Base-by-base conservation (phyloP, 2,329 filamentous ascomycete species). In the Pseudogymnoascus sp. region DNA sequence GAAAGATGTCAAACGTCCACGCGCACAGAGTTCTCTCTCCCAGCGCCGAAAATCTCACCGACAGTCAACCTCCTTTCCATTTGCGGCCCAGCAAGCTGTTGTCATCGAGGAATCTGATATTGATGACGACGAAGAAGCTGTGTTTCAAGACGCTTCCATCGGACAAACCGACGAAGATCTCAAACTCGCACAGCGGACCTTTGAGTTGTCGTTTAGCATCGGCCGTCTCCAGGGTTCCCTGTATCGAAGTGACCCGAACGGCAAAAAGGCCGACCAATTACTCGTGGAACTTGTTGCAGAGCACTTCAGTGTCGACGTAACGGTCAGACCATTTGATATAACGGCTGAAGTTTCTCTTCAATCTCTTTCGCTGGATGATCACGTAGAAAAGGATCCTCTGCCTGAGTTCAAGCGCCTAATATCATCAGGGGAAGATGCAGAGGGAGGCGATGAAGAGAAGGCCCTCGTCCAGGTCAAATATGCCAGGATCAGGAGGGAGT, bases 401-500 rank as follows among this genome's bases (percentile, higher is more conserved):
- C 88, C 89, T 6, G 93, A 97, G 70, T 99, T 99, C 80, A 96
- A 94, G 75, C 93, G 93, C 25, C 95, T 99, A 60, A 85, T 99
- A n/a, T 96, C 92, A 0, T 97, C 94, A 0, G 84, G 84, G 0
- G 85, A 88, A 58, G 75, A 77, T 5, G 84, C 87, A 45, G 93
- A 96, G 70, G 86, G 88, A 25, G 83, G 87, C 52, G 84, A 89
- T 63, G 86, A 90, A 64, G 84, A 90, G 64, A 91, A 86, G 65
- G 85, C 95, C 68, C 82, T 99, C 11, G 90, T 99, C 67, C 86
- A 88, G 60, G 83, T 99, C 69, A 96, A 93, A 70, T 96, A 96
- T 70, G 82, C 91, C 64, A 91, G 89, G 72, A 91, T 97, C 63
- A 97, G 94, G 69, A 88, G 85, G 33, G 85, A 91, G 60, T 97